Evolutionary conservation across 352 stramenopile species (phyloP), one percentile per base, ranked within the genome.

Genomic region (Phytopythium chamaehyphon): DNA sequence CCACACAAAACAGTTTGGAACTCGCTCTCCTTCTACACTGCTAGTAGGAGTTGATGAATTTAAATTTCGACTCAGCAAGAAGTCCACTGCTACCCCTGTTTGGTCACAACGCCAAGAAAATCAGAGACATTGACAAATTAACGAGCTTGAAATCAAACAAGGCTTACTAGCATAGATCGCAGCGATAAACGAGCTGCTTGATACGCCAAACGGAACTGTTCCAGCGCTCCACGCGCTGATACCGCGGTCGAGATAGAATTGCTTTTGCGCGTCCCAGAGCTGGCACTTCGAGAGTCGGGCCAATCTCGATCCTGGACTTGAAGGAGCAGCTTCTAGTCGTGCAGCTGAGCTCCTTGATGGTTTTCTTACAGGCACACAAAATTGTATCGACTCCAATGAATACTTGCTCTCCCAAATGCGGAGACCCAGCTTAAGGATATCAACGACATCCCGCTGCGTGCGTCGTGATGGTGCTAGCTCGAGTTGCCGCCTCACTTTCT

Each of bases 1-100:
- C 74, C 78, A 90, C n/a, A 93, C 79, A 50, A 79, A 88, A 48
- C 80, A 90, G 39, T 91, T 93, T 9, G 76, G 75, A 1, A 16
- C 23, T 15, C 43, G 35, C 18, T 21, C 6, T 2, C 14, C 7
- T 31, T 42, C 19, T 7, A 12, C 6, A 42, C 9, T 33, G 5
- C 9, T 33, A 10, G 28, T 33, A 10, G 5, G 5, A 33, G 28
- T 5, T 9, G 28, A 9, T 26, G 18, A 12, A 1, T 14, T 24
- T 3, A n/a, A 1, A 14, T 49, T 22, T 47, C 47, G 59, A 38
- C 26, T 66, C 18, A 73, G 39, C n/a, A 87, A 74, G 40, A 87
- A 88, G 4, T 83, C 64, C 8, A 75, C 51, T 2, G 58, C 72
- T 11, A 71, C 48, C 6, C 64, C 69, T 61, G 55, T 9, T 36